Conservation (phyloP, 306 rosid species). For the Albizia julibrissin region DNA sequence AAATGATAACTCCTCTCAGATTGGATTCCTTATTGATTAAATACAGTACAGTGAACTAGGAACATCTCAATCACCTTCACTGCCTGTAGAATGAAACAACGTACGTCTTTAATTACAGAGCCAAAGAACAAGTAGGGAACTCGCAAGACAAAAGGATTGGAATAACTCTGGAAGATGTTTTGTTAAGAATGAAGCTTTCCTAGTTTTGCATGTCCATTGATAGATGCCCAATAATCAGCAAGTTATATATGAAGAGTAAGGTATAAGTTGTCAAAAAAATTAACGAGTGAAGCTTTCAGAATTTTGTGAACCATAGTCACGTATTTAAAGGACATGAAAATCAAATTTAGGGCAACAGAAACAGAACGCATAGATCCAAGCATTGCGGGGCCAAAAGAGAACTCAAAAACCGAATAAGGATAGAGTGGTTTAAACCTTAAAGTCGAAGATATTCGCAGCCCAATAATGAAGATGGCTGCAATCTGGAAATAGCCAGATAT, state of each 20-base stretch:
- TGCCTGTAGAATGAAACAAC: not conserved
- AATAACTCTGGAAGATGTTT: not conserved
- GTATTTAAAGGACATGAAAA: not conserved
- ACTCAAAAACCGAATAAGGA: not conserved
- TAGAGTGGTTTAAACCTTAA: not conserved
- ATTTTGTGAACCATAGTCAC: constrained; percentile 2
- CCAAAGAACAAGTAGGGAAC: not conserved
- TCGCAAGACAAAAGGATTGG: not conserved
- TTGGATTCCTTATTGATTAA: not conserved
- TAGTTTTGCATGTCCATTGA: not conserved
- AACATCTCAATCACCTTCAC: not conserved
- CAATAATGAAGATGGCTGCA: constrained; percentile 3
- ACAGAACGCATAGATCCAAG: not conserved
- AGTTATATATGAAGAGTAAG: not conserved
- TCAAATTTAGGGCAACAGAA: not conserved
- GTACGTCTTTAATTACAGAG: not conserved
- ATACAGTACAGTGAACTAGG: not conserved
- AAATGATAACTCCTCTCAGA: constrained; percentile 35
- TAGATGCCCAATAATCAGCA: not conserved
- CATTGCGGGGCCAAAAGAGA: not conserved
- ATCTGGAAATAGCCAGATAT: constrained; percentile 25
- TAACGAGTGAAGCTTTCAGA: not conserved
- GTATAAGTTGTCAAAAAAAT: not conserved
- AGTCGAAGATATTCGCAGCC: constrained; percentile 20
- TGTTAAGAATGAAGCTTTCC: not conserved